Percentiles rank a stretch among this genome's conserved stretches.
phyloP scores from a whole-genome alignment of 176 grass and related monocot genomes.

The Themeda triandra region DNA sequence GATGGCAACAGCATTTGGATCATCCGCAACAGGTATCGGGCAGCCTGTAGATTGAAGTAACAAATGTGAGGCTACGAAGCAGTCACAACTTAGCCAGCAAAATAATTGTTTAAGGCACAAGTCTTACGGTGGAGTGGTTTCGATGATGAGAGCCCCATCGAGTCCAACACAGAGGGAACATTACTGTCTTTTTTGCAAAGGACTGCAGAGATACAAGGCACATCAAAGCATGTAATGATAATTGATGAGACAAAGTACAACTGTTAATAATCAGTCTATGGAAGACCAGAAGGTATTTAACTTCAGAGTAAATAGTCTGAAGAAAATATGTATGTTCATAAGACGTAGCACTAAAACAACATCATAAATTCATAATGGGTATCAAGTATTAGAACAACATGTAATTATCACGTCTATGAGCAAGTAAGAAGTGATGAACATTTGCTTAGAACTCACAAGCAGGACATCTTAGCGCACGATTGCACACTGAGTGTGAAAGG shows the following conservation, averaged over 20 bases:
- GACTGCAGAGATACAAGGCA: constrained; percentile 32
- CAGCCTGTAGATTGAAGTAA: constrained; percentile 49
- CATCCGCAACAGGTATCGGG: constrained; percentile 64
- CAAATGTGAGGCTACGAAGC: neutral
- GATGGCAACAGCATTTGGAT: constrained; percentile 62
- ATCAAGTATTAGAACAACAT: no score
- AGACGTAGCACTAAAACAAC: neutral
- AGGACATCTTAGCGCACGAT: neutral
- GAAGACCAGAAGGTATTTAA: neutral
- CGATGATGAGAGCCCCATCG: constrained; percentile 30
- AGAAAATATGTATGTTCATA: neutral
- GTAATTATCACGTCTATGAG: neutral
- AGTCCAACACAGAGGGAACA: constrained; percentile 40
- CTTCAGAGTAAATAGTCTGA: neutral
- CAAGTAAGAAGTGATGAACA: neutral
- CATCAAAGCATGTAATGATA: constrained; percentile 5
- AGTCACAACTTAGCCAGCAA: neutral
- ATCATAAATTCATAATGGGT: neutral
- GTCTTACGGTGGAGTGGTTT: constrained; percentile 83
- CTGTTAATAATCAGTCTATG: neutral
- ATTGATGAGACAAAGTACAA: neutral
- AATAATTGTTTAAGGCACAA: neutral
- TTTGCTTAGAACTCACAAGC: neutral
- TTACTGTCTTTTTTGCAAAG: constrained; percentile 70
- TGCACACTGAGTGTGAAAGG: neutral